These are phyloP conservation scores for Hypomontagnella submonticulosa DNA, from an alignment of 495 filamentous ascomycete species.

Conservation along the genomic window DNA sequence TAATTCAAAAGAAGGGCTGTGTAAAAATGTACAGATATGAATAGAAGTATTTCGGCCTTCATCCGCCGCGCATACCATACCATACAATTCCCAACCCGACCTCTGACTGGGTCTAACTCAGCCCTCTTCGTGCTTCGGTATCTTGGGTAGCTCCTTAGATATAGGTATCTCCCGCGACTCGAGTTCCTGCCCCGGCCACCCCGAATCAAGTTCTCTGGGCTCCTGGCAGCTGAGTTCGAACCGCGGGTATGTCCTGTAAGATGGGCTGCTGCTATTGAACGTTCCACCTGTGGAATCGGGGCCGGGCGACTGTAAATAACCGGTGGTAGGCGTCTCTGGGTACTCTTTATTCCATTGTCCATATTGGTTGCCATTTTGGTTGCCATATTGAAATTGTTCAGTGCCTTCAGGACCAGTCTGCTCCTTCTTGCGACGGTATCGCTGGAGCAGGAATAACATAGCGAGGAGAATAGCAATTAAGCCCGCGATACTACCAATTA, in stretches of 20 bases:
- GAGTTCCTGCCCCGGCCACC: conserved; percentile 28
- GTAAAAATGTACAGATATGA: too few species aligned
- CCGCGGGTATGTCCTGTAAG: conserved; percentile 6
- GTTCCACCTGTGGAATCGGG: background rate
- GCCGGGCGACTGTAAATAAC: conserved; percentile 14
- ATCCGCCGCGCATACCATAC: too few species aligned
- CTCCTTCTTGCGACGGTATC: conserved; percentile 21
- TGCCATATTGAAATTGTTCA: conserved; percentile 3
- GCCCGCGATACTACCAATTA: conserved; percentile 19
- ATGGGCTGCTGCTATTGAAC: background rate
- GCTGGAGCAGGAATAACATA: conserved; percentile 13
- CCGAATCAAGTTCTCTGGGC: conserved; percentile 28
- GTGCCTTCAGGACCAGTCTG: background rate
- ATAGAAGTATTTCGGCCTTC: too few species aligned
- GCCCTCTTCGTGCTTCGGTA: background rate
- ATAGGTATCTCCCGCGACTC: too few species aligned
- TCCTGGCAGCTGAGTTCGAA: conserved; percentile 22
- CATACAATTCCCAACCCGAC: background rate
- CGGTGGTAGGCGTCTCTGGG: conserved; percentile 1
- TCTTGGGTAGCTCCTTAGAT: background rate
- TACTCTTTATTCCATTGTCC: conserved; percentile 19
- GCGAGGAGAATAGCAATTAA: conserved; percentile 16
- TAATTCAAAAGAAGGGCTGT: too few species aligned
- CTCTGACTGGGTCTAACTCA: background rate
- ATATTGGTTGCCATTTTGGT: background rate